phyloP scores from a whole-genome alignment of 371 early-diverging fungal species.

The Mortierella polycephala region DNA sequence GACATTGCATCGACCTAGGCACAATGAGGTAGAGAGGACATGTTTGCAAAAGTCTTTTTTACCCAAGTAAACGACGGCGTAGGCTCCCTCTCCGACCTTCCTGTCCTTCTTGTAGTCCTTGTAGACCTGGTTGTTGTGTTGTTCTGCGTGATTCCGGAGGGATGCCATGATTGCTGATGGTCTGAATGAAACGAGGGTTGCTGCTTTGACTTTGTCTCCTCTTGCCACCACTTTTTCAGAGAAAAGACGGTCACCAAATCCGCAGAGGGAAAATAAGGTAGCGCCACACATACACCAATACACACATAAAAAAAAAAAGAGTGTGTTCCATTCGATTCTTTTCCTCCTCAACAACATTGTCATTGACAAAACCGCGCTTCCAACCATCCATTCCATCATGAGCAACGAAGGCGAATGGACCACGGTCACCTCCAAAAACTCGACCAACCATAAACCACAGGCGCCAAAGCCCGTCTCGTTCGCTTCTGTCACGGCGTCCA shows the following conservation, averaged over 20 bases:
- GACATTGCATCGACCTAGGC: too few species aligned
- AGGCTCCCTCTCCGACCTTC: conserved; percentile 97
- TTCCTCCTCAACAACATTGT: neutral
- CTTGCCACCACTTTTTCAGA: conserved; percentile 23
- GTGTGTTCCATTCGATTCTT: neutral
- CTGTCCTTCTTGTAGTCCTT: conserved; percentile 80
- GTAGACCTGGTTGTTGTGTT: conserved; percentile 68
- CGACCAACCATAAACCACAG: conserved; percentile 43
- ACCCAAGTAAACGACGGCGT: conserved; percentile 93
- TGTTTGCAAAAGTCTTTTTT: conserved; percentile 10
- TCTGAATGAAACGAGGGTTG: neutral
- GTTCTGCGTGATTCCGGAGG: conserved; percentile 58
- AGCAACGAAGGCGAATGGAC: conserved; percentile 56
- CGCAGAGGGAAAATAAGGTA: too few species aligned
- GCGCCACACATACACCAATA: neutral
- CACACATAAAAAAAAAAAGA: conserved; percentile 2
- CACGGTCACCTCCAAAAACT: conserved; percentile 52
- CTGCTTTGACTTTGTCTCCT: neutral
- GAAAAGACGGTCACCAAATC: too few species aligned
- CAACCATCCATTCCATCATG: conserved; percentile 27
- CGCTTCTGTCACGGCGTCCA: conserved; percentile 18
- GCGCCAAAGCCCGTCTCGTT: conserved; percentile 21
- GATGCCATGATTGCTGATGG: conserved; percentile 22
- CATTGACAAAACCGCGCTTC: neutral
- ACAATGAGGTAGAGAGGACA: neutral